Conservation (phyloP, 176 grass and related monocot species). For the Oryza longistaminata region DNA sequence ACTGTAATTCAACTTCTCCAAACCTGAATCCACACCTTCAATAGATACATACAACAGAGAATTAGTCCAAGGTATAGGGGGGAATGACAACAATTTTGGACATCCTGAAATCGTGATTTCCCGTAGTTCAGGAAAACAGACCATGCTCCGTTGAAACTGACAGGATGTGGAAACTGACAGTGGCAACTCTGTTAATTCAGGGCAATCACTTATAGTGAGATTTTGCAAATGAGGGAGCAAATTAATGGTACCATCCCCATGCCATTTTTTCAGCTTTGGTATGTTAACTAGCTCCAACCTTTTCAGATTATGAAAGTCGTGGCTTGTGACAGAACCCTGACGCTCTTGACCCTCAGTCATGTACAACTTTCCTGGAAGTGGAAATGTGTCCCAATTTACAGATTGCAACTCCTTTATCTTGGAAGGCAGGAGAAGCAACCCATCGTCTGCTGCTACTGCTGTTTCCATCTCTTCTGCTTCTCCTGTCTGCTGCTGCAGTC, state of each 20-base stretch:
- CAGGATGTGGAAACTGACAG: neutral
- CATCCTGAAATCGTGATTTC: accelerated
- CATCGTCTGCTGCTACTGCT: no score
- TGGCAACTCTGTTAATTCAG: neutral
- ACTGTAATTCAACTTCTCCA: accelerated
- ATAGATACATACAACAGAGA: neutral
- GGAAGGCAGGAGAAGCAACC: no score
- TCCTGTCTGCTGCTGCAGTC: no score
- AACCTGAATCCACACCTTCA: neutral
- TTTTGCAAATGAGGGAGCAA: neutral
- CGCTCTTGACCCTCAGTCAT: neutral
- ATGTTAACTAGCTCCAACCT: neutral
- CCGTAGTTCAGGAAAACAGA: neutral
- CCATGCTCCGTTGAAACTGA: neutral
- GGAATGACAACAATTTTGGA: neutral
- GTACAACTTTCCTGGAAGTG: neutral
- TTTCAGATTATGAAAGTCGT: neutral
- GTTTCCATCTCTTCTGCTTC: no score
- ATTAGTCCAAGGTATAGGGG: neutral
- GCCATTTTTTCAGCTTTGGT: neutral
- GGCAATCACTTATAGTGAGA: neutral
- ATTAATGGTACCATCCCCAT: neutral
- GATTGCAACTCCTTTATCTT: no score
- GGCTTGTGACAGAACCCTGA: neutral
- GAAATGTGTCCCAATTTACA: neutral